Conservation (phyloP, 345 rosid genomes). For the Raphanus raphanistrum region DNA sequence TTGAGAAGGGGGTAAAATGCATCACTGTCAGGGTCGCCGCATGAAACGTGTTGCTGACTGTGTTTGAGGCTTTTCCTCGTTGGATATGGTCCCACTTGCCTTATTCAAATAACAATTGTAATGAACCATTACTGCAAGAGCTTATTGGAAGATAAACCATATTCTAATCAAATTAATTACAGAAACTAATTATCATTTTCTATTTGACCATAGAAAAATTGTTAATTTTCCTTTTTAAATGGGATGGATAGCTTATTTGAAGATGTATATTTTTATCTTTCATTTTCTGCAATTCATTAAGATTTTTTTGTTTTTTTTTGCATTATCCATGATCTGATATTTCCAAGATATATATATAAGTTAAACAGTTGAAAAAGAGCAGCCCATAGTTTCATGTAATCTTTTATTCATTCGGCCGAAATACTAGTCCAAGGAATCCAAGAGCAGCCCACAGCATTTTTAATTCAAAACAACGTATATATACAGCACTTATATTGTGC, state of each 20-base stretch:
- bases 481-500: background rate
- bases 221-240: background rate
- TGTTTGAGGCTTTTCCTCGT: slow-evolving; percentile 33
- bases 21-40: slow-evolving; percentile 31
- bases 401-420: background rate
- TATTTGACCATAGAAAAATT: background rate
- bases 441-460: slow-evolving; percentile 13
- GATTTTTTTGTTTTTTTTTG: background rate
- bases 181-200: background rate
- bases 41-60: slow-evolving; percentile 45
- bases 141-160: background rate
- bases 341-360: background rate
- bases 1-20: background rate
- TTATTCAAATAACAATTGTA: background rate
- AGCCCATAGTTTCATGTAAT: slow-evolving; percentile 17
- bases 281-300: background rate
- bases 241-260: background rate
- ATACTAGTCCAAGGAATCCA: slow-evolving; percentile 9
- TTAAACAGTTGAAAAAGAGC: background rate
- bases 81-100: slow-evolving; percentile 27
- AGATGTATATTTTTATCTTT: background rate
- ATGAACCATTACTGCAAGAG: background rate
- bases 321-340: background rate
- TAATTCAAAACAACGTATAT: slow-evolving; percentile 5
- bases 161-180: background rate